Conservation (phyloP, 371 early-diverging fungal genomes). For the Blakeslea trispora region DNA sequence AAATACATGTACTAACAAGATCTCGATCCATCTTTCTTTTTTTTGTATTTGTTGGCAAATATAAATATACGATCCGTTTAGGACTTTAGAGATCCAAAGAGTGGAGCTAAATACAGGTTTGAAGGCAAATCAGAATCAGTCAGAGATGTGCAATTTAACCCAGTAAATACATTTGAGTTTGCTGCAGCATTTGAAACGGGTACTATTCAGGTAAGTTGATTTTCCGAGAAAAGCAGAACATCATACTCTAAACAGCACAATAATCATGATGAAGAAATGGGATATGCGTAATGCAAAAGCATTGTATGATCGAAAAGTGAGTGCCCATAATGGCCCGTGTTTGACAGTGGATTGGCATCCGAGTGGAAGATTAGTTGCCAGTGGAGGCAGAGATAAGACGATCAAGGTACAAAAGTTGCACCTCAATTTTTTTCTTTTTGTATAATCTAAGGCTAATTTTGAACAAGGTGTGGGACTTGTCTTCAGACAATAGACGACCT, state of each 20-base stretch:
- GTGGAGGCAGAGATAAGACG: conserved; percentile 81
- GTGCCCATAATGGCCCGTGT: conserved; percentile 79
- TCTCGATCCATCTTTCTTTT: too few species aligned
- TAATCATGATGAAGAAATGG: conserved; percentile 62
- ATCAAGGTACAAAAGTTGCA: conserved; percentile 62
- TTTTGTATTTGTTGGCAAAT: background rate
- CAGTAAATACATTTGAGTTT: conserved; percentile 63
- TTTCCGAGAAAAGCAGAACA: background rate
- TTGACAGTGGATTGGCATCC: conserved; percentile 85
- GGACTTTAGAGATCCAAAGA: conserved; percentile 72
- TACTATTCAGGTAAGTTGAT: conserved; percentile 64
- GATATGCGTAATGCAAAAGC: conserved; percentile 71
- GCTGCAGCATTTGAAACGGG: conserved; percentile 90
- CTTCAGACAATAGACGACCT: conserved; percentile 67
- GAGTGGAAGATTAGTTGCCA: conserved; percentile 74
- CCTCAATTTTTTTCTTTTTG: background rate
- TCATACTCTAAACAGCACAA: too few species aligned
- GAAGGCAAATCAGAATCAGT: conserved; percentile 84
- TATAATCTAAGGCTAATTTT: too few species aligned
- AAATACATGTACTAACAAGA: background rate
- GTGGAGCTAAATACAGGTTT: conserved; percentile 57
- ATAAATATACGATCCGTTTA: conserved; percentile 12
- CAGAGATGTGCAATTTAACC: conserved; percentile 85
- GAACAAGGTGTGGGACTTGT: conserved; percentile 88
- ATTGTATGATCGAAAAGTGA: conserved; percentile 67